Evolutionary conservation across 2,329 filamentous ascomycete species (phyloP), one percentile per base, ranked within the genome.

Genomic region (Alternaria brassicae): DNA sequence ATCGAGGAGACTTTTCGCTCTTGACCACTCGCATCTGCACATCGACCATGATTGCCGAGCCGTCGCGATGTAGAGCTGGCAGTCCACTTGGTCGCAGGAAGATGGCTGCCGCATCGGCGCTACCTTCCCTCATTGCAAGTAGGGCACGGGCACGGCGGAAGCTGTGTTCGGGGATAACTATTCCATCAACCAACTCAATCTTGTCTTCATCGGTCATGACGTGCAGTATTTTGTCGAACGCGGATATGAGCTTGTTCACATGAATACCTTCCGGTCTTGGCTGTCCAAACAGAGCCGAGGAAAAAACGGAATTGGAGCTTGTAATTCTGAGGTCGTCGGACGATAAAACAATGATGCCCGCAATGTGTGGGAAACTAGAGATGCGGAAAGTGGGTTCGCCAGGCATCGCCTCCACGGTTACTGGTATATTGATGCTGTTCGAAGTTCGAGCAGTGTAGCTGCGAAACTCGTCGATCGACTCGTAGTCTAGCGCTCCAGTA

Each of bases 21-120:
- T 94, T 92, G 15, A 98, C 93, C 23, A 99, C 93, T 32, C 95
- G 88, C 90, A 99, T 92, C 78, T 99, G 95, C 28, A 97, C 89
- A 75, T 99, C 95, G 34, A 99, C 91, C 78, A 92, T 94, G 63
- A 99, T 89, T 62, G 95, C 91, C 0, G 91, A 90, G 3, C 95
- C 94, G 75, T 99, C 95, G 37, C 93, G 88, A 76, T 99, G 95
- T 71, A 87, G 89, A 1, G 93, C 95, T 5, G 89, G 87, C 39
- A 99, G 82, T 12, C 95, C 95, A 66, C 91, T 90, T 2, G 95
- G 93, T 54, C 90, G 87, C 45, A 96, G 80, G 74, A 98, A 97
- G 40, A 91, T 88, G 2, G 89, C 86, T 4, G 89, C 87, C 19
- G 82, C 82, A 78, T 97, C 92, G 42, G 89, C 86, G 44, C 89